Base-by-base conservation (phyloP, 371 early-diverging fungal species). In the Syncephalastrum sp. region DNA sequence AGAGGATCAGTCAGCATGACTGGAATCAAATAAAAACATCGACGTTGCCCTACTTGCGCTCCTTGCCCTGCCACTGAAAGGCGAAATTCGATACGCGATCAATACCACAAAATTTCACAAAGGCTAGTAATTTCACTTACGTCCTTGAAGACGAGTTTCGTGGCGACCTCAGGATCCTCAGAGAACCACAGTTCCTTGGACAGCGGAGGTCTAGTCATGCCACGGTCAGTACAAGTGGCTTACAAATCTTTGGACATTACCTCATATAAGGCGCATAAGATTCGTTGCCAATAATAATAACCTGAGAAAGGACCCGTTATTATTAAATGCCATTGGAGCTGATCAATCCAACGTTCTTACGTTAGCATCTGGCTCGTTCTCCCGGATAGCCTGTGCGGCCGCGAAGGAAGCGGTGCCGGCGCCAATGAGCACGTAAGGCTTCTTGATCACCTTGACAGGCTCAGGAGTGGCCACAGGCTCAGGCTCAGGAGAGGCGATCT, bases 111-210 rank as follows among this genome's bases (percentile, higher is more conserved):
- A 33, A 33, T 15, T 13, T 14, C 6, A 33, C 8, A 42, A 19
- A 5, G 27, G 7, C 27, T 27, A 3, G 7, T 27, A 27, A 21
- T 13, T 17, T 19, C 29, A 61, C 70, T 77, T 69, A 77, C 77
- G 59, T 91, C 86, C 56, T 82, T 85, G 65, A 88, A 91, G 8
- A 65, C 55, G 21, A 89, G 78, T 17, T 69, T 74, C 45, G 77
- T 63, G 45, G 72, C 71, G 12, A 75, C 72, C 13, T 73, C 67
- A 23, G 71, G 67, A 38, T 79, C 78, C 45, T 79, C 82, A 55
- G 81, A 79, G 69, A 83, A 81, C 91, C 91, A 91, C 61, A 91
- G 73, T 62, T 91, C 91, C 66, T 90, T 90, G 46, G 85, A 84
- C 67, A 90, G 72, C 38, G 85, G 86, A 41, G 87, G 85, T 53